Conservation (phyloP, 2,329 filamentous ascomycete species). For the Aspergillus puulaauensis region DNA sequence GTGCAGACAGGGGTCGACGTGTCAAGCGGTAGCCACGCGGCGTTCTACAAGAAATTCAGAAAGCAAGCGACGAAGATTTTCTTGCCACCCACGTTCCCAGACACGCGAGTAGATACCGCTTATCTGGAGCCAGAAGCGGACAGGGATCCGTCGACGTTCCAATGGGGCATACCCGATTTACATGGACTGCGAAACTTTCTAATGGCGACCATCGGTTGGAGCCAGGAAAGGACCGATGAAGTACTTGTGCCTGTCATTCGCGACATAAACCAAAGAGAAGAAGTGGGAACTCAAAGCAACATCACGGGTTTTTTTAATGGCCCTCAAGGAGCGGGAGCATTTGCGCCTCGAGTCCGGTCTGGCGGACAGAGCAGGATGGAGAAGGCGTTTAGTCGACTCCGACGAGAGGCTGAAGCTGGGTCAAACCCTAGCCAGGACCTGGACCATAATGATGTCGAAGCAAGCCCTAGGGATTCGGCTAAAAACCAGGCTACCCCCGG, state of each 20-base stretch:
- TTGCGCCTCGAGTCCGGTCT: conserved; percentile 66
- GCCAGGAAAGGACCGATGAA: conserved; percentile 87
- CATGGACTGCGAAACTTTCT: conserved; percentile 80
- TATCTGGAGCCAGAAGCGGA: conserved; percentile 89
- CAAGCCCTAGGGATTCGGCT: not conserved
- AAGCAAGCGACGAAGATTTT: conserved; percentile 84
- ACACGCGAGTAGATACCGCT: conserved; percentile 72
- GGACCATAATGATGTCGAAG: not conserved
- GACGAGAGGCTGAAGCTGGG: conserved; percentile 50
- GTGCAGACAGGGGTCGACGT: conserved; percentile 70
- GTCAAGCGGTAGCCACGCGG: conserved; percentile 55
- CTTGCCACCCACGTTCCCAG: conserved; percentile 77
- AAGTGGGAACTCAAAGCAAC: conserved; percentile 91
- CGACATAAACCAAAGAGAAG: conserved; percentile 87
- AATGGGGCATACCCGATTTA: conserved; percentile 94
- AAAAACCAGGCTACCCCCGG: not conserved
- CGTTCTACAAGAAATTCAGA: conserved; percentile 83
- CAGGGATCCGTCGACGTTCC: conserved; percentile 71
- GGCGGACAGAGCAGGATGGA: conserved; percentile 71
- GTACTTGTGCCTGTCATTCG: conserved; percentile 91
- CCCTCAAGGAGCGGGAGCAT: conserved; percentile 55
- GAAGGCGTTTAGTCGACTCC: conserved; percentile 68
- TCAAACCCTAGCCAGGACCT: conserved; percentile 16
- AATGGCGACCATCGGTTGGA: conserved; percentile 92
- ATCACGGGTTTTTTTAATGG: conserved; percentile 92